A percentile compares a stretch with the other conserved stretches of the same genome.
Conservation (phyloP, 1,284 basidiomycete species). For the Ustilago curta region DNA sequence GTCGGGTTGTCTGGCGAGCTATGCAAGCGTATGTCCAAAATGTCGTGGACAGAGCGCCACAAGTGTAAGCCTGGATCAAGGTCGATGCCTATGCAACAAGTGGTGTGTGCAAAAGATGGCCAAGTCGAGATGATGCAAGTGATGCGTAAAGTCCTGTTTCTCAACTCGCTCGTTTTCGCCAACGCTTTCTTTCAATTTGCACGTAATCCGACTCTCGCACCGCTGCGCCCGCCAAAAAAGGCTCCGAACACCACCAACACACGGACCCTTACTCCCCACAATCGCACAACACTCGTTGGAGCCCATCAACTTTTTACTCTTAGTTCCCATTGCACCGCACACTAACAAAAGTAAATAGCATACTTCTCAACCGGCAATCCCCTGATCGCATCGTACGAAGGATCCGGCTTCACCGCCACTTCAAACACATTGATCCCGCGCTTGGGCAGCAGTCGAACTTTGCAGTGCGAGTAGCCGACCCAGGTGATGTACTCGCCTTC, state of each 20-base stretch:
- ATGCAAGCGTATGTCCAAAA: neutral
- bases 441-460: constrained; percentile 32
- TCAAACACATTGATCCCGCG: constrained; percentile 49
- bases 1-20: neutral
- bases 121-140: too few relatives aligned
- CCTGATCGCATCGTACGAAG: constrained; percentile 6
- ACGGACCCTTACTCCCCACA: neutral
- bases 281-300: neutral
- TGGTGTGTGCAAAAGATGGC: too few relatives aligned
- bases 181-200: neutral
- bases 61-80: too few relatives aligned
- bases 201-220: neutral
- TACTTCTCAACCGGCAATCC: constrained; percentile 34
- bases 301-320: neutral
- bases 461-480: constrained; percentile 34
- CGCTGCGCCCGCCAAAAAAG: constrained; percentile 1
- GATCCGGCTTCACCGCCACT: constrained; percentile 23
- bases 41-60: too few relatives aligned
- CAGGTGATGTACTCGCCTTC: neutral
- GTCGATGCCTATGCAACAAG: too few relatives aligned
- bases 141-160: too few relatives aligned
- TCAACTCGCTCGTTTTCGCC: too few relatives aligned
- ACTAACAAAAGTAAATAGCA: constrained; percentile 41
- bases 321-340: neutral
- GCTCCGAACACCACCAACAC: neutral